Evolutionary conservation across 345 rosid species (phyloP), one percentile per base, ranked within the genome.

Genomic region (Linum tenue): DNA sequence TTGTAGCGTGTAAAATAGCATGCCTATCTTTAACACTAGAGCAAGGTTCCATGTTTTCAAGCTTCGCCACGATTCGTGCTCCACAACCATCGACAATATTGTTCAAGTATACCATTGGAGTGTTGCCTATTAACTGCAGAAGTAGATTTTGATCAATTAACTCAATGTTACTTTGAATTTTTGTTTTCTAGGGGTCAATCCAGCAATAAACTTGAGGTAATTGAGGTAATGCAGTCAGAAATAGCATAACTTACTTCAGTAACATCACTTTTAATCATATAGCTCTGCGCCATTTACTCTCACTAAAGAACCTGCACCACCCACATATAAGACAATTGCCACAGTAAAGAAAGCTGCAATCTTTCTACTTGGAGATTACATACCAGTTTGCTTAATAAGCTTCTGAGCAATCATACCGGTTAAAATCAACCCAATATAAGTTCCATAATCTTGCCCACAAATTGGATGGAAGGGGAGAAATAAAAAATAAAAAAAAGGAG

Each of bases 1-100:
- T 22, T 22, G 31, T 22, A 22, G 31, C 31, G 31, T 22, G 31
- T 22, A 48, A 9, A n/a, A 55, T 31, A 39, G 1, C 36, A 43
- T 68, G 86, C 97, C 96, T 86, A 73, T 91, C 97, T 78, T 91
- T 91, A 79, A 91, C 91, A 64, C 97, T 91, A 4, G 97, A 88
- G 67, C 92, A 88, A 36, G 96, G 97, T 55, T 88, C 92, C 94
- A 91, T 85, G 81, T 73, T 71, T 78, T 88, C 97, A 50, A 86
- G 81, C 83, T 91, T 91, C 67, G 87, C 96, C 61, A 91, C 96
- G 72, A 88, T 65, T 31, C 78, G 83, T 39, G 82, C 96, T 66
- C 79, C 90, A 31, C 96, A 88, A 36, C 89, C 94, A 75, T 88
- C 83, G 59, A 77, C 83, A 5, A 88, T 71, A 62, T 72, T 76